Percentiles rank a stretch among this genome's conserved stretches.
Conservation (phyloP, 208 protist species). For the Strigomonas oncopelti region DNA sequence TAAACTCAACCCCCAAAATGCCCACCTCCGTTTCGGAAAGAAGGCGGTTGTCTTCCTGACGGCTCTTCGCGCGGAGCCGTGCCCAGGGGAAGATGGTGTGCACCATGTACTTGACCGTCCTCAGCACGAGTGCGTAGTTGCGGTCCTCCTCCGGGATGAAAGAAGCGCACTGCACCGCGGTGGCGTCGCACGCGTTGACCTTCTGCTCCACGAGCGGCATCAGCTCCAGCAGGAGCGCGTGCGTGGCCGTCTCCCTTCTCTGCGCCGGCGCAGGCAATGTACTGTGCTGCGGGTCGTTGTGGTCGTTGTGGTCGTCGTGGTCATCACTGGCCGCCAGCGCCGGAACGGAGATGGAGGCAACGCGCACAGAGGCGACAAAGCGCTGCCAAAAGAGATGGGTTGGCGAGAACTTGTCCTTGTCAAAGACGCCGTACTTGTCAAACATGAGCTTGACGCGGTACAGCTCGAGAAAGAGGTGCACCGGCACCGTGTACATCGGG, state of each 20-base stretch:
- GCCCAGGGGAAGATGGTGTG: neutral
- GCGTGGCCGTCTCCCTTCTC: constrained; percentile 34
- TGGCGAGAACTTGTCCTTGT: neutral
- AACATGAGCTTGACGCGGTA: neutral
- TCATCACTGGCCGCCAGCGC: neutral
- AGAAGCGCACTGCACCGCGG: constrained; percentile 12
- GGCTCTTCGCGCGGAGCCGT: neutral
- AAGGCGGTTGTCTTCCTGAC: neutral
- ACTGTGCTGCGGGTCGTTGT: no score
- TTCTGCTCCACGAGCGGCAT: constrained; percentile 53
- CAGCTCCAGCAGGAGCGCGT: constrained; percentile 72
- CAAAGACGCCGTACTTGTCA: neutral
- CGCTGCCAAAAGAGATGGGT: neutral
- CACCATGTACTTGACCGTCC: neutral
- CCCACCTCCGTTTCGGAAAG: neutral
- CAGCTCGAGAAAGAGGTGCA: neutral
- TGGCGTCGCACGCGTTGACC: constrained; percentile 54
- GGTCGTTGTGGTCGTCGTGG: no score
- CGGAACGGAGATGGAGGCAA: neutral
- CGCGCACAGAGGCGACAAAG: neutral
- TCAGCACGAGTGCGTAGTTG: neutral
- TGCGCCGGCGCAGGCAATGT: no score
- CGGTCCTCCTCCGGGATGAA: neutral
- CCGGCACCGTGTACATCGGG: neutral
- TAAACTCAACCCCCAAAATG: neutral